A percentile compares a stretch with the other conserved stretches of the same genome.
These are phyloP conservation scores for Begonia loranthoides DNA, from an alignment of 306 rosid species.

Conservation along the genomic window DNA sequence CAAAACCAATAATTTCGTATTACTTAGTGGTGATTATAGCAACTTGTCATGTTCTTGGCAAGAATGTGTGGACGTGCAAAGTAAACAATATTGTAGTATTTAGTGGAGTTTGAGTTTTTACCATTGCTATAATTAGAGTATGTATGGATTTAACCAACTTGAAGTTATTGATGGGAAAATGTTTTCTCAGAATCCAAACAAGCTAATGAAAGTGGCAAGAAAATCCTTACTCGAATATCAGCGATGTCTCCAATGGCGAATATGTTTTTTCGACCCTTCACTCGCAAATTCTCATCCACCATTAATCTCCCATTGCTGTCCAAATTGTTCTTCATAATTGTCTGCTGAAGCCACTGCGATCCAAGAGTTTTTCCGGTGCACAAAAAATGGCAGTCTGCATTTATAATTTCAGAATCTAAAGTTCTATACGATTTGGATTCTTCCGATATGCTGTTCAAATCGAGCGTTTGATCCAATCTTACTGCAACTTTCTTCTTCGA, in stretches of 20 bases:
- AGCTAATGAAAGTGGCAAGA: too few relatives aligned
- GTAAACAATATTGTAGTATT: too few relatives aligned
- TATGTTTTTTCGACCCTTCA: conserved; percentile 36
- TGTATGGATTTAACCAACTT: too few relatives aligned
- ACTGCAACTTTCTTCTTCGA: conserved; percentile 46
- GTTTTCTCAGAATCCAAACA: too few relatives aligned
- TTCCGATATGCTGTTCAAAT: conserved; percentile 15
- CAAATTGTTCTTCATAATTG: conserved; percentile 25
- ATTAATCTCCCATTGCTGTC: conserved; percentile 42
- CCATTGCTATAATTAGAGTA: too few relatives aligned
- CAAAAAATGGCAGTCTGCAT: conserved; percentile 52
- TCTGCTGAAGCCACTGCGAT: conserved; percentile 61
- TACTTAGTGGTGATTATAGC: too few relatives aligned
- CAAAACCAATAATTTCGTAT: too few relatives aligned
- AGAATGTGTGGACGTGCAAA: too few relatives aligned
- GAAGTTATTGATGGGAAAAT: too few relatives aligned
- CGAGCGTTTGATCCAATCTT: conserved; percentile 37
- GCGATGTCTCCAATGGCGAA: conserved; percentile 80
- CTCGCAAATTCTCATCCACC: conserved; percentile 55
- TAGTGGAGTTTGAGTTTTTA: neutral
- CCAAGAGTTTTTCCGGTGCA: conserved; percentile 40
- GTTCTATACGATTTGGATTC: conserved; percentile 31
- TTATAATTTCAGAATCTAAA: conserved; percentile 40
- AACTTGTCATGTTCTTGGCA: too few relatives aligned
- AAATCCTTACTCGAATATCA: conserved; percentile 36